Conservation (phyloP, 306 rosid genomes). For the Pachyrhizus erosus region DNA sequence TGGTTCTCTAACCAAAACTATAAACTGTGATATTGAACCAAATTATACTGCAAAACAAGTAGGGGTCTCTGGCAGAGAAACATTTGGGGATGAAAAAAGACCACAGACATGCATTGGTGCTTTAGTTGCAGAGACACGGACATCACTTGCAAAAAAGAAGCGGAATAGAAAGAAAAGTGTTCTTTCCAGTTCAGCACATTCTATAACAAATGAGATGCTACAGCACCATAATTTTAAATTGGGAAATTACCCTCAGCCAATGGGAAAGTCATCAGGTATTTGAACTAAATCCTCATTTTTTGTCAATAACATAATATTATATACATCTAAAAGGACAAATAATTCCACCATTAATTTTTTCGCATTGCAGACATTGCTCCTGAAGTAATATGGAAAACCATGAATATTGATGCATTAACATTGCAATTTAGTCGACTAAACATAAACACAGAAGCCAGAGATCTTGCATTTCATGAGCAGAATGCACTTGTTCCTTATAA, state of each 20-base stretch:
- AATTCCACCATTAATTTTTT: constrained; percentile 16
- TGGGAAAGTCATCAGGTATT: constrained; percentile 61
- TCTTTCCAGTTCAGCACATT: constrained; percentile 43
- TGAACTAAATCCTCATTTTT: constrained; percentile 14
- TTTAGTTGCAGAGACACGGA: constrained; percentile 46
- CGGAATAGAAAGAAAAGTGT: constrained; percentile 53
- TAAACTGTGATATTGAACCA: constrained; percentile 41
- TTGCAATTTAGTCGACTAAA: constrained; percentile 64
- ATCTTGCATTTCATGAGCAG: constrained; percentile 46
- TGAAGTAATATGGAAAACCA: constrained; percentile 33
- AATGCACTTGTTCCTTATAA: constrained; percentile 57
- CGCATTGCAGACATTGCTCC: constrained; percentile 55
- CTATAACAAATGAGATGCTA: constrained; percentile 47
- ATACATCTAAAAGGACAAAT: constrained; percentile 24
- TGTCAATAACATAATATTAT: constrained; percentile 22
- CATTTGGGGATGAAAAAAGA: constrained; percentile 36
- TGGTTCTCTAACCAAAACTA: constrained; percentile 49
- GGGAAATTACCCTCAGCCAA: constrained; percentile 46
- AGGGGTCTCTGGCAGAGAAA: constrained; percentile 34
- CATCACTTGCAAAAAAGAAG: constrained; percentile 61
- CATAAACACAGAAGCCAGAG: constrained; percentile 62
- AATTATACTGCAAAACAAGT: constrained; percentile 44
- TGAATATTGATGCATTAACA: constrained; percentile 53
- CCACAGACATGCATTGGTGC: constrained; percentile 53
- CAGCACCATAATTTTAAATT: constrained; percentile 38